Percentiles rank a stretch among this genome's conserved stretches.
phyloP scores from a whole-genome alignment of 208 protist species.

The Leishmania major region DNA sequence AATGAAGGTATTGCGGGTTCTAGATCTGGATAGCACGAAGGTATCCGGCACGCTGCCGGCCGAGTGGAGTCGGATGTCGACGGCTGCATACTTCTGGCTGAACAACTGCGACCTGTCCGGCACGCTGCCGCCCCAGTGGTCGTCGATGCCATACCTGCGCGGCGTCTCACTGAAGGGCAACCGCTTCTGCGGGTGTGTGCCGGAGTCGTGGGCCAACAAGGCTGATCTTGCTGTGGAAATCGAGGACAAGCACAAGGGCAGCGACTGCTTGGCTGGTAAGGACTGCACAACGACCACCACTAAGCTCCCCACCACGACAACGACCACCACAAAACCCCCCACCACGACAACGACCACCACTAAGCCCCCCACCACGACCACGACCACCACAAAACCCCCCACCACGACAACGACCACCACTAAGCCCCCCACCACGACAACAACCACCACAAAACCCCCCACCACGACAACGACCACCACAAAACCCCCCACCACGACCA shows the following conservation, averaged over 20 bases:
- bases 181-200: constrained; percentile 6
- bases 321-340: no score
- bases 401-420: neutral
- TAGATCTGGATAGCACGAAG: no score
- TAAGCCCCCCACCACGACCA: no score
- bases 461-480: neutral
- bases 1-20: no score
- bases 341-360: no score
- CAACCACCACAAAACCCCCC: neutral
- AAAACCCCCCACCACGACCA: neutral
- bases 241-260: neutral
- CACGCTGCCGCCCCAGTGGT: neutral
- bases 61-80: constrained; percentile 1
- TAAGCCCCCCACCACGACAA: neutral
- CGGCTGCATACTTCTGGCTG: neutral
- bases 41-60: neutral
- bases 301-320: no score
- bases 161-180: neutral
- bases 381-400: neutral
- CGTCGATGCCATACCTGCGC: neutral
- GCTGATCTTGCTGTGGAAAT: neutral
- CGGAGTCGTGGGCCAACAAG: neutral
- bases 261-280: no score
- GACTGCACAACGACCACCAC: no score
- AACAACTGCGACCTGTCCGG: neutral